These are phyloP conservation scores for Uronychia setigera DNA, from an alignment of 73 alveolate genomes.

Conservation along the genomic window DNA sequence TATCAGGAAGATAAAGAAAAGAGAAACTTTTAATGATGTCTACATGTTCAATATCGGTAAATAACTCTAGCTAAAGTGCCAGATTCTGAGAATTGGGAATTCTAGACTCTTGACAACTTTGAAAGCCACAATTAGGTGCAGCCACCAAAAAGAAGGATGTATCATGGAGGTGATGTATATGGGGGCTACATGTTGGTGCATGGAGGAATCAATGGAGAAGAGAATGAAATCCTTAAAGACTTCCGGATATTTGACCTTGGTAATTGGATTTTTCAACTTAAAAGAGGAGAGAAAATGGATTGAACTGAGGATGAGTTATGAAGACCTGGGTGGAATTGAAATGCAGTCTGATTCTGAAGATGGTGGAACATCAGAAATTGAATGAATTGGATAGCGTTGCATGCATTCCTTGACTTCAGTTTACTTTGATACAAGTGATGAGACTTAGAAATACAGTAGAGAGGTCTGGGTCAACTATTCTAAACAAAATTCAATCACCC, in stretches of 20 bases:
- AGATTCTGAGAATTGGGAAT: slow-evolving; percentile 1
- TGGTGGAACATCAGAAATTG: background rate
- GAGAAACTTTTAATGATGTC: slow-evolving; percentile 48
- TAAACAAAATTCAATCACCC: background rate
- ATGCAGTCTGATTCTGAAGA: slow-evolving; percentile 18
- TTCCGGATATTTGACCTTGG: slow-evolving; percentile 39
- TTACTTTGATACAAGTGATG: background rate
- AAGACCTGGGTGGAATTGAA: slow-evolving; percentile 26
- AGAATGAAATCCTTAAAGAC: slow-evolving; percentile 28
- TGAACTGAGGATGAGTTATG: background rate
- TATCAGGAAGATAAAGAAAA: slow-evolving; percentile 28
- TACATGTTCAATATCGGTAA: slow-evolving; percentile 2
- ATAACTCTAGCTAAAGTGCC: background rate
- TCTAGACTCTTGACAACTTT: background rate
- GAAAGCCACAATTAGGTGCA: background rate
- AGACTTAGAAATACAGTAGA: background rate
- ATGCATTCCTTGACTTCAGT: slow-evolving; percentile 28
- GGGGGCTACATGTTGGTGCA: slow-evolving; percentile 33
- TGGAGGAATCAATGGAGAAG: slow-evolving; percentile 55
- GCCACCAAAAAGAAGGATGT: slow-evolving; percentile 45
- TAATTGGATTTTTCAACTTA: background rate
- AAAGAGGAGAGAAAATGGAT: slow-evolving; percentile 24
- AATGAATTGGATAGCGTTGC: slow-evolving; percentile 15
- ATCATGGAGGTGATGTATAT: slow-evolving; percentile 12
- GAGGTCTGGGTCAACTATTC: slow-evolving; percentile 15